Percentiles rank a stretch among this genome's conserved stretches.
phyloP scores from a whole-genome alignment of 1,139 yeast species.

The Trichomonascaceae sp. region DNA sequence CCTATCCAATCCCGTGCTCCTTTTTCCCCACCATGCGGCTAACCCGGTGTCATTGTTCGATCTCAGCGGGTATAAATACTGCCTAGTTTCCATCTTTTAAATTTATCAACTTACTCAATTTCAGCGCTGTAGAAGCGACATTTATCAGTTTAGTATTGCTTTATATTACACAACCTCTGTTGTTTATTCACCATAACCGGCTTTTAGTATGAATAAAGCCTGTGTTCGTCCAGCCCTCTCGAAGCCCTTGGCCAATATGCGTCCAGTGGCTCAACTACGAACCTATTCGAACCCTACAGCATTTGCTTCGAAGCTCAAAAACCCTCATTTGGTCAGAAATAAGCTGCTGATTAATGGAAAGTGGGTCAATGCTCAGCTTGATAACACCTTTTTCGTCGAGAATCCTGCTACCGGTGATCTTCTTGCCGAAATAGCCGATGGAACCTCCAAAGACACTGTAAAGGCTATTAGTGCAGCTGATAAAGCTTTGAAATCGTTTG shows the following conservation, averaged over 20 bases:
- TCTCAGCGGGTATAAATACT: not conserved
- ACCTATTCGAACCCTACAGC: not conserved
- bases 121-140: too few species aligned
- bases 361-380: constrained; percentile 52
- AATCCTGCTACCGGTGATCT: constrained; percentile 69
- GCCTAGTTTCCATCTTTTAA: not conserved
- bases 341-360: constrained; percentile 65
- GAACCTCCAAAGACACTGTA: constrained; percentile 41
- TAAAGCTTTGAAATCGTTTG: constrained; percentile 54
- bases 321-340: constrained; percentile 51
- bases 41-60: not conserved
- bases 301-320: constrained; percentile 33
- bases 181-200: too few species aligned
- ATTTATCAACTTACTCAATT: not conserved
- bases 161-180: too few species aligned
- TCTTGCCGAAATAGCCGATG: constrained; percentile 53
- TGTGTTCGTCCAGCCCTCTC: not conserved
- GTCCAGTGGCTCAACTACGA: not conserved
- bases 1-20: not conserved
- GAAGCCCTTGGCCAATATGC: not conserved
- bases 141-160: too few species aligned
- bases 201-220: not conserved
- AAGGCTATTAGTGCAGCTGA: constrained; percentile 54
- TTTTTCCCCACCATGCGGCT: not conserved
- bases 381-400: constrained; percentile 54